Base-by-base conservation (phyloP, 2,329 filamentous ascomycete genomes). In the Talaromyces sp. region DNA sequence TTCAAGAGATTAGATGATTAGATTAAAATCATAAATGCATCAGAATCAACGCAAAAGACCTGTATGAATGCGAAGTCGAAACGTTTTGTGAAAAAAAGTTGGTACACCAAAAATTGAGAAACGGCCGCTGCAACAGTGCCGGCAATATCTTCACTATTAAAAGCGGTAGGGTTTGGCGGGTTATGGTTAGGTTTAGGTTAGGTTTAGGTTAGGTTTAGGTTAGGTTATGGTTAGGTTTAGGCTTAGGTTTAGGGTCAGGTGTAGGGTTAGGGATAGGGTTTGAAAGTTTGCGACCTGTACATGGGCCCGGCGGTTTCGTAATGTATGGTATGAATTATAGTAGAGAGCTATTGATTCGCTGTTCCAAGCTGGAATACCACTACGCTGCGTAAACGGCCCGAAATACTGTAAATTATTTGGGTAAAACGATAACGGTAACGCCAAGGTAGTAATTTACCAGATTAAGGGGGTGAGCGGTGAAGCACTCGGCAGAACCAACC, bases 401-500 rank as follows among this genome's bases (percentile, higher is more conserved):
- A 16, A 46, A n/a, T 37, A 23, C 39, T 25, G 14, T 11, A n/a
- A 35, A 3, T 12, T 14, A 8, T 0, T 25, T 1, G 0, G 5
- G 39, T 28, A 63, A 44, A 28, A 60, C 62, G 5, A 12, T 23
- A 57, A 60, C 62, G n/a, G 18, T 31, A 55, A 50, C 42, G 48
- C 57, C 48, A 50, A 60, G 23, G 5, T 3, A 6, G 39, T 48
- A 18, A 21, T 35, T 5, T 14, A 18, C 11, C 35, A 57, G 25
- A 12, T 12, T 16, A 7, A 35, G 1, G 18, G 8, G 18, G 5
- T 21, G 21, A 31, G 62, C 62, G 62, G 62, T 63, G 50, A 57
- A 21, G 6, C 6, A 5, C 7, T 5, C 8, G 48, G 50, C 50
- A 63, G 50, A 63, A 60, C 39, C 62, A 60, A 63, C 62, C 62